Conservation (phyloP, 768 basidiomycete species). For the Thelephora aurantiotincta region DNA sequence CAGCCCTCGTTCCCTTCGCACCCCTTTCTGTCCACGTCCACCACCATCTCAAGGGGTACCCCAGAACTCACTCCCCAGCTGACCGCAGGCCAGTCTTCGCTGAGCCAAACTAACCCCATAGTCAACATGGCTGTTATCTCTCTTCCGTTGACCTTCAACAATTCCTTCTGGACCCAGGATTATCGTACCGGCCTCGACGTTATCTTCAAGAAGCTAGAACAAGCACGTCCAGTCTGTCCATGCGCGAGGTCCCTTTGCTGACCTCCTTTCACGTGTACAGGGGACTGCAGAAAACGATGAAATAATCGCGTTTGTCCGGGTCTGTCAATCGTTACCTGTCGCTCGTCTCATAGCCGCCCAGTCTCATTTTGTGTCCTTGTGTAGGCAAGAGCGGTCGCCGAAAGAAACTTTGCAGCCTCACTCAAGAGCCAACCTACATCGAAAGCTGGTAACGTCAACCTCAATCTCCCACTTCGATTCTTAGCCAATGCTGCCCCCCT, state of each 20-base stretch:
- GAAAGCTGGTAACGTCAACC: constrained; percentile 21
- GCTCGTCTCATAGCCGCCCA: constrained; percentile 1
- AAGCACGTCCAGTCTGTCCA: constrained; percentile 29
- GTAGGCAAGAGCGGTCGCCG: constrained; percentile 62
- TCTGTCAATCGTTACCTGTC: constrained; percentile 21
- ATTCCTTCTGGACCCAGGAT: constrained; percentile 94
- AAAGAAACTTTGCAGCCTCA: constrained; percentile 46
- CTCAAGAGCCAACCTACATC: constrained; percentile 38
- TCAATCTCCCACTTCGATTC: background rate
- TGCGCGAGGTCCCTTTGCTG: constrained; percentile 1
- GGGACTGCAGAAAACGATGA: constrained; percentile 77
- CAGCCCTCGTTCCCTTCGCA: no score
- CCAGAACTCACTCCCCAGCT: no score
- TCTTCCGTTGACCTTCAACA: constrained; percentile 77
- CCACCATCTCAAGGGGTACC: no score
- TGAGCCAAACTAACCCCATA: background rate
- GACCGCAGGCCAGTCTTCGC: no score
- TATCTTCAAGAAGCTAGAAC: constrained; percentile 62
- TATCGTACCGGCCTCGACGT: constrained; percentile 75
- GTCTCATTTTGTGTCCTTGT: background rate
- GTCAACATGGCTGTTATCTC: constrained; percentile 71
- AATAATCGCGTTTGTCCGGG: constrained; percentile 70
- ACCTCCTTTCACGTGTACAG: constrained; percentile 23
- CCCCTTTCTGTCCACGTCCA: no score
- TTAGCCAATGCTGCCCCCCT: background rate